Conservation (phyloP, 108 stramenopile genomes). For the Epithemia pelagica region DNA sequence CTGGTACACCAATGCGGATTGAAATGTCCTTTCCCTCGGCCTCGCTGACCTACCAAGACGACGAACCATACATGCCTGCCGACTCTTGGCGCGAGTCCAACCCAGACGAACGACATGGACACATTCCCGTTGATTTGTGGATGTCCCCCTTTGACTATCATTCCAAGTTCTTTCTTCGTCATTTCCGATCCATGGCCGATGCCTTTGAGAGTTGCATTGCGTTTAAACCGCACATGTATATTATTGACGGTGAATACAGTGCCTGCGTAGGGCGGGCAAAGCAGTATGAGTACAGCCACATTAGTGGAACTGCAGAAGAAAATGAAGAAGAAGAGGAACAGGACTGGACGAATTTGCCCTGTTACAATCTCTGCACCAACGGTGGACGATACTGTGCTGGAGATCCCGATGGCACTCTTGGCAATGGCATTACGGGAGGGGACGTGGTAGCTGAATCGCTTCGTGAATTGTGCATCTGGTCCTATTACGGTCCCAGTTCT, state of each 20-base stretch:
- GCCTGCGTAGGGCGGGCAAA: constrained; percentile 16
- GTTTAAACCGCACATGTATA: constrained; percentile 44
- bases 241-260: constrained; percentile 60
- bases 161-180: constrained; percentile 15
- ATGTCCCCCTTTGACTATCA: constrained; percentile 69
- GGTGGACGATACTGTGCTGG: constrained; percentile 80
- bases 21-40: constrained; percentile 83
- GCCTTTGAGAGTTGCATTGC: constrained; percentile 26
- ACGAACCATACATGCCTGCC: constrained; percentile 97
- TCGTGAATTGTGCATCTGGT: constrained; percentile 85
- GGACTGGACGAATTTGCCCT: constrained; percentile 18
- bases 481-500: constrained; percentile 50
- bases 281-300: not conserved
- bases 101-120: not conserved
- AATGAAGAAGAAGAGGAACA: constrained; percentile 28
- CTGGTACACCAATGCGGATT: constrained; percentile 50
- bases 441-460: constrained; percentile 85
- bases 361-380: constrained; percentile 74
- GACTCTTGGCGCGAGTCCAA: constrained; percentile 19
- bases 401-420: constrained; percentile 65
- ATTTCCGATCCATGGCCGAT: constrained; percentile 62
- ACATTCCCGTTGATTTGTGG: constrained; percentile 42
- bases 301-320: constrained; percentile 50
- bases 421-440: constrained; percentile 76
- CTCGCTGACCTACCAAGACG: constrained; percentile 73